Percentiles rank a stretch among this genome's conserved stretches.
Conservation (phyloP, 192 early-diverging fungal genomes). For the Coemansia sp. region DNA sequence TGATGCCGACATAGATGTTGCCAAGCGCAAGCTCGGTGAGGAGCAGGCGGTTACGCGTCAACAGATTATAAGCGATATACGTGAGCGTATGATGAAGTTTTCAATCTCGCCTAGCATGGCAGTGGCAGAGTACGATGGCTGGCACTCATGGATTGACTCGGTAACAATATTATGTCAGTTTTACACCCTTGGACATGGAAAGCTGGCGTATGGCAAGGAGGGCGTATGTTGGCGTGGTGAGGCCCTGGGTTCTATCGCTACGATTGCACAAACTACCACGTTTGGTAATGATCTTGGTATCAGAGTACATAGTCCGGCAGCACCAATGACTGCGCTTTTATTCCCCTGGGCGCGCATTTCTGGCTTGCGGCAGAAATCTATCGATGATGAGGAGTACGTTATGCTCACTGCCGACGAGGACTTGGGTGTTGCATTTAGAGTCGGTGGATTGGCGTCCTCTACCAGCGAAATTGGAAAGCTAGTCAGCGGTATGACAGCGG, state of each 20-base stretch:
- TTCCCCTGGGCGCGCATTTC: constrained; percentile 45
- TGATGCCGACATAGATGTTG: constrained; percentile 28
- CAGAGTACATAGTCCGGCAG: background rate
- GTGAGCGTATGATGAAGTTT: constrained; percentile 30
- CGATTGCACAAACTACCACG: constrained; percentile 10
- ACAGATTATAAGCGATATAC: constrained; percentile 44
- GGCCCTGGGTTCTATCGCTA: constrained; percentile 27
- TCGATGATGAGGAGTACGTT: constrained; percentile 28
- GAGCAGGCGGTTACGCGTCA: constrained; percentile 43
- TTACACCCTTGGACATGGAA: constrained; percentile 43
- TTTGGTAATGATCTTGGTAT: background rate
- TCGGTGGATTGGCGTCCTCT: constrained; percentile 1
- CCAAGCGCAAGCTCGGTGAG: constrained; percentile 41
- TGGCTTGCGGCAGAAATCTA: constrained; percentile 25
- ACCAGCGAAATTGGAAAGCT: background rate
- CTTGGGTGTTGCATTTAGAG: constrained; percentile 35
- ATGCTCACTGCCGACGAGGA: constrained; percentile 49
- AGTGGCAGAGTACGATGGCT: background rate
- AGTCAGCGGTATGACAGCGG: background rate
- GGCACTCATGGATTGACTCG: constrained; percentile 8
- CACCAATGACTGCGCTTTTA: constrained; percentile 12
- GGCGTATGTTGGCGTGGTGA: constrained; percentile 29
- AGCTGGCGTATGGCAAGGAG: constrained; percentile 9
- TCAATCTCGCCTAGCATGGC: background rate
- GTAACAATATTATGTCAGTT: constrained; percentile 47